Conservation (phyloP, 345 rosid genomes). For the Raphanus sativus region DNA sequence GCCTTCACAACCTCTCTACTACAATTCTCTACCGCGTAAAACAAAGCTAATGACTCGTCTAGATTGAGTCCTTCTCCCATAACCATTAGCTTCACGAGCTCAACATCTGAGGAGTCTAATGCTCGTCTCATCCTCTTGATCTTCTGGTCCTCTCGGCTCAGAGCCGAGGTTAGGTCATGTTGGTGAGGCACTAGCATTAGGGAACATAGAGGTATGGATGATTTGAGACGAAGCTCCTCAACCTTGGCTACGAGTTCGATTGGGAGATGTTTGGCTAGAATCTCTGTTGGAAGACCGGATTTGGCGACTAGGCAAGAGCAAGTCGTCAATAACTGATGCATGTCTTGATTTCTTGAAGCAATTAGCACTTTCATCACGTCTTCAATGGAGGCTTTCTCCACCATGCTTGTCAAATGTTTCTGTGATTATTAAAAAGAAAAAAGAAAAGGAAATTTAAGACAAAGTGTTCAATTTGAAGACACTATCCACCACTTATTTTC, state of each 20-base stretch:
- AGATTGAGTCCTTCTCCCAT: conserved; percentile 99
- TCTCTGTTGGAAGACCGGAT: conserved; percentile 87
- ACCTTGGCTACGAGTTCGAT: conserved; percentile 84
- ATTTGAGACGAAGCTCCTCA: conserved; percentile 86
- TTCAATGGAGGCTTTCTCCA: conserved; percentile 93
- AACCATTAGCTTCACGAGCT: conserved; percentile 97
- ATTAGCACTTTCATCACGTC: conserved; percentile 95
- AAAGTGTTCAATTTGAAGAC: not conserved
- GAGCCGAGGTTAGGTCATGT: conserved; percentile 52
- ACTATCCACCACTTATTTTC: not conserved
- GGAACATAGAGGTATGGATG: conserved; percentile 70
- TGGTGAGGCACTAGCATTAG: conserved; percentile 53
- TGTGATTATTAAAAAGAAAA: conserved; percentile 22
- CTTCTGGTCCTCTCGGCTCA: conserved; percentile 88
- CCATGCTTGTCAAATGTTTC: conserved; percentile 95
- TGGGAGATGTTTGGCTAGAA: conserved; percentile 86
- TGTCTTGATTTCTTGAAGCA: conserved; percentile 94
- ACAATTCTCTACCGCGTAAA: conserved; percentile 93
- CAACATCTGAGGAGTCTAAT: conserved; percentile 86
- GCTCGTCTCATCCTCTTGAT: conserved; percentile 89
- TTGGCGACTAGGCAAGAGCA: conserved; percentile 94
- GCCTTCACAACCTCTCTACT: conserved; percentile 96
- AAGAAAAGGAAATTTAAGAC: not conserved
- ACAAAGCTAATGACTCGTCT: conserved; percentile 82
- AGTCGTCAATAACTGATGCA: conserved; percentile 95